Evolutionary conservation across 306 rosid genomes (phyloP), one percentile per base, ranked within the genome.

Genomic region (Cotoneaster glaucophyllus): DNA sequence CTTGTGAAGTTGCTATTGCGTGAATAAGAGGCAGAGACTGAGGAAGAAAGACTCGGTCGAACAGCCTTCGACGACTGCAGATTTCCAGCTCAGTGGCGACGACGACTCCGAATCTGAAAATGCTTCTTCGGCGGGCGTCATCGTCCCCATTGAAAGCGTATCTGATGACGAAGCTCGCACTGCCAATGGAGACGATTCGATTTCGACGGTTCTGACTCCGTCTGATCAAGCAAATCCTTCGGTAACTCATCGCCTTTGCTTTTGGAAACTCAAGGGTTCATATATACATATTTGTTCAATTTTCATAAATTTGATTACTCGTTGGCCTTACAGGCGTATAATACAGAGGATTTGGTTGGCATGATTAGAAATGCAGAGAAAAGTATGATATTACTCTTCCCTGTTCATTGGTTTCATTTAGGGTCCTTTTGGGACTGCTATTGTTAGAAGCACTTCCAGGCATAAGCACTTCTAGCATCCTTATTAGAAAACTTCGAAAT

Each of bases 321-420:
- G 59, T 65, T 82, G 52, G 65, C 4, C 61, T 85, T 70, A 82
- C 85, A 90, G 97, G 91, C 69, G 74, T 31, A 67, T 50, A 50
- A 78, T 39, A 19, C 74, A 57, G 85, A 86, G 81, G 96, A 90
- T 81, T 82, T 95, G 89, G 67, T 92, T 64, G 87, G 79, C 85
- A 77, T 95, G 91, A 88, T 90, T 82, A 86, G 70, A 84, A 87
- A 87, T 82, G 95, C 99, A 6, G 98, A 95, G 86, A 89, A 85
- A 79, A 95, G 99, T 95, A 88, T 67, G 96, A 77, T 53, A 34
- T 64, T 57, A 14, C 81, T 65, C 52, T 80, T 64, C 48, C 65
- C 9, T 78, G 32, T 73, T 79, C 61, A 11, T 50, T 72, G 18
- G 31, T 57, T 68, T 72, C 13, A 31, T 63, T 62, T 48, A 48